Conservation (phyloP, 2,329 filamentous ascomycete genomes). For the Aureobasidium pullulans region DNA sequence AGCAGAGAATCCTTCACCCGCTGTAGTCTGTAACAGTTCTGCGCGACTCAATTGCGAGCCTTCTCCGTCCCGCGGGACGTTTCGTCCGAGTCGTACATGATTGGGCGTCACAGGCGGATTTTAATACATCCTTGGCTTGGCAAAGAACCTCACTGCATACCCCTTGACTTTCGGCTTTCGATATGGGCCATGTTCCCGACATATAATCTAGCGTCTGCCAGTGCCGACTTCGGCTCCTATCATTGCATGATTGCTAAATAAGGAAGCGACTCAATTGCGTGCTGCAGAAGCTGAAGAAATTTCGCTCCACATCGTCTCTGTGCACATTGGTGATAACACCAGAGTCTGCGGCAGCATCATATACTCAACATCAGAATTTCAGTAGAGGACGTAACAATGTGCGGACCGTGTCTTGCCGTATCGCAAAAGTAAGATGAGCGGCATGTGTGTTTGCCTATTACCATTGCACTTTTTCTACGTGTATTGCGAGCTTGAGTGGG, state of each 20-base stretch:
- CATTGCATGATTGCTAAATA: not conserved
- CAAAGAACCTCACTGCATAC: not conserved
- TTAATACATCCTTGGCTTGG: not conserved
- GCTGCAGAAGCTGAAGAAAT: not conserved
- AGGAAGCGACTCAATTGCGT: not conserved
- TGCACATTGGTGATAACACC: not conserved
- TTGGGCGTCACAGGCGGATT: not conserved
- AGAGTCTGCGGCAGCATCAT: not conserved
- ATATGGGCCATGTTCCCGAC: not conserved
- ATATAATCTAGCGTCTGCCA: not conserved
- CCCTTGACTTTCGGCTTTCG: not conserved
- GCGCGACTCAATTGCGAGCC: conserved; percentile 6
- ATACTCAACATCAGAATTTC: too few species aligned
- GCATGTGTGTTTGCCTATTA: not conserved
- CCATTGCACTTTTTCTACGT: not conserved
- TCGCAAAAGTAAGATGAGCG: not conserved
- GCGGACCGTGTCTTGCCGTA: too few species aligned
- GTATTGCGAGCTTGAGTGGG: not conserved
- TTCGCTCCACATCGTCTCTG: not conserved
- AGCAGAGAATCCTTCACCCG: not conserved
- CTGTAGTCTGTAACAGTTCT: conserved; percentile 3
- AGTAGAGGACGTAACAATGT: too few species aligned
- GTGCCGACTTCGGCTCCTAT: conserved; percentile 1
- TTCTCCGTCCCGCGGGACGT: conserved; percentile 4
- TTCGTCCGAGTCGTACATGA: not conserved